phyloP scores from a whole-genome alignment of 257 asterid species.

The Scutellaria baicalensis region DNA sequence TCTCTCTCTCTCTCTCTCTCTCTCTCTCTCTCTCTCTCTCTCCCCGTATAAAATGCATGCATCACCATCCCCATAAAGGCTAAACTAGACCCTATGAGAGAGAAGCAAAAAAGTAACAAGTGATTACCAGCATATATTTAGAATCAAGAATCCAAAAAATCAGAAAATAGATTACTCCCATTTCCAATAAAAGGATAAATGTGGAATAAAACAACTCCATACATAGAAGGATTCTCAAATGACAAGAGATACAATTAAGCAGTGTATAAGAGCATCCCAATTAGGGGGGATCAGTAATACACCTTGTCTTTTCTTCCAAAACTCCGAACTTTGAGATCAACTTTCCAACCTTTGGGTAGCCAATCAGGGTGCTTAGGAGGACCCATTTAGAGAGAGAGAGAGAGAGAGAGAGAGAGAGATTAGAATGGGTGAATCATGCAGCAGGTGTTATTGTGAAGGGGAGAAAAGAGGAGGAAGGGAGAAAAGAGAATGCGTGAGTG shows the following conservation, averaged over 20 bases:
- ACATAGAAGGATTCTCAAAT: too few species aligned
- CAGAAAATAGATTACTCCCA: too few species aligned
- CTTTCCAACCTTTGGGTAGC: conserved; percentile 62
- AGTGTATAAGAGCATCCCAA: background rate
- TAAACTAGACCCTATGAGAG: background rate
- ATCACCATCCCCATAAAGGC: background rate
- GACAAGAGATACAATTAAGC: background rate
- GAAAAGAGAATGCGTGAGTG: too few species aligned
- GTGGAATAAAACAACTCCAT: too few species aligned
- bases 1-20: too few species aligned
- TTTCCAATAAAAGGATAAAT: too few species aligned
- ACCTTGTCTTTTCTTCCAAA: conserved; percentile 50
- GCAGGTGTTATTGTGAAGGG: too few species aligned
- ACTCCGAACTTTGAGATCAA: conserved; percentile 24
- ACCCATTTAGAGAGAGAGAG: conserved; percentile 33
- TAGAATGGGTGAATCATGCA: too few species aligned
- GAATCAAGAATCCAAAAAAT: too few species aligned
- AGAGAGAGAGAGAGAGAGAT: background rate
- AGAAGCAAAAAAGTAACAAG: too few species aligned
- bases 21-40: background rate
- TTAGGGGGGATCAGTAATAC: background rate
- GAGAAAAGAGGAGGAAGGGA: too few species aligned
- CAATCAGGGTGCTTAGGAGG: conserved; percentile 26
- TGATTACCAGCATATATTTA: background rate
- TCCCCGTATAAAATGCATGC: background rate